phyloP scores from a whole-genome alignment of 768 basidiomycete genomes.

The Mycena sanguinolenta region DNA sequence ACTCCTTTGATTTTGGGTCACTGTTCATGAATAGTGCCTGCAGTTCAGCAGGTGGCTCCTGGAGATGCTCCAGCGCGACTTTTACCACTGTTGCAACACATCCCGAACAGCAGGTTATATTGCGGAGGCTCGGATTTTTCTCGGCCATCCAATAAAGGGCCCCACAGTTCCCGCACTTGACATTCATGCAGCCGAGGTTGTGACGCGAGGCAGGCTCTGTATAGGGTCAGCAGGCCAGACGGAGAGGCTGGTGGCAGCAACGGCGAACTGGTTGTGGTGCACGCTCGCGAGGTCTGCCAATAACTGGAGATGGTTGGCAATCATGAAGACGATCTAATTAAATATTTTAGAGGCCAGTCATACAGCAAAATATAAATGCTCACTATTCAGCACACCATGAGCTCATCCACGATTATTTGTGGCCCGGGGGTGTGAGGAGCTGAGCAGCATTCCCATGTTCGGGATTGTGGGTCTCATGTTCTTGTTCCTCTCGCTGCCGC shows the following conservation, averaged over 20 bases:
- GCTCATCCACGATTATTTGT: no score
- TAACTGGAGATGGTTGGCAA: no score
- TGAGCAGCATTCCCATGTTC: no score
- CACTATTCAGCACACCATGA: no score
- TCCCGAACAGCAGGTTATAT: not conserved
- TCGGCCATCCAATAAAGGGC: not conserved
- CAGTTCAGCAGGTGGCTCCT: not conserved
- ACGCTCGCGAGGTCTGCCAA: not conserved
- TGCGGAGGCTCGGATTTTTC: not conserved
- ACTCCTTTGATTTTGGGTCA: not conserved
- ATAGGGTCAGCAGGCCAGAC: not conserved
- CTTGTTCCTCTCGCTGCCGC: no score
- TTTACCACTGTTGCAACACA: not conserved
- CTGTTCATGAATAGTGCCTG: not conserved
- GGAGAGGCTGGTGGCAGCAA: not conserved
- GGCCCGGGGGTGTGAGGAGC: no score
- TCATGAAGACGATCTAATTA: no score
- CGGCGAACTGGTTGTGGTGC: not conserved
- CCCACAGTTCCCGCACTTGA: not conserved
- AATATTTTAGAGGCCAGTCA: no score
- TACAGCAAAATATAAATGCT: no score
- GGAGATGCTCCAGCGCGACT: not conserved
- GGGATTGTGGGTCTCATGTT: no score
- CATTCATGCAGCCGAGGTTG: not conserved
- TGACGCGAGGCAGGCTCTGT: not conserved